Percentiles rank a stretch among this genome's conserved stretches.
These are phyloP conservation scores for Alternaria panax DNA, from an alignment of 2,329 filamentous ascomycete species.

Conservation along the genomic window DNA sequence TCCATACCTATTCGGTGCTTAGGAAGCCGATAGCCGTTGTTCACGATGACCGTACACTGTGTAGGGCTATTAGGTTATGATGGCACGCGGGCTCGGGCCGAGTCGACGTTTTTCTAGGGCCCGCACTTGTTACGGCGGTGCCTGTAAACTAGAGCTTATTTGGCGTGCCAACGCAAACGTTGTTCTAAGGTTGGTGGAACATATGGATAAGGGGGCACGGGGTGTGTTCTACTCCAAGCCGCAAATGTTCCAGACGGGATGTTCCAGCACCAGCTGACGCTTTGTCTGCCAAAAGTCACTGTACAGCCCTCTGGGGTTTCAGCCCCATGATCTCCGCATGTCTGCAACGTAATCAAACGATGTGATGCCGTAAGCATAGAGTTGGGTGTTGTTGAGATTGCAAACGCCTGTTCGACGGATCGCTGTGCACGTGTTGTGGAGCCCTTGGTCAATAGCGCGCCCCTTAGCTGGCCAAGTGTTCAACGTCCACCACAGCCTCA, in stretches of 20 bases:
- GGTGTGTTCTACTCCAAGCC: not conserved
- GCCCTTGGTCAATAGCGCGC: not conserved
- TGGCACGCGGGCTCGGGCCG: not conserved
- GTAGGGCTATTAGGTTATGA: not conserved
- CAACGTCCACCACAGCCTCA: not conserved
- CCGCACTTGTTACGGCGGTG: not conserved
- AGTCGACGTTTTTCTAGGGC: not conserved
- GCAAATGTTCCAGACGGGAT: not conserved
- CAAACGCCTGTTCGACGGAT: conserved; percentile 10
- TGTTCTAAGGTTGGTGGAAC: not conserved
- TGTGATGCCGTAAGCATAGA: not conserved
- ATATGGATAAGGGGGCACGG: not conserved
- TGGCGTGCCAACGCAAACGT: not conserved
- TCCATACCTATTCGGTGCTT: not conserved
- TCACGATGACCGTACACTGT: not conserved
- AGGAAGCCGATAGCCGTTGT: not conserved
- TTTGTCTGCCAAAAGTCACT: not conserved
- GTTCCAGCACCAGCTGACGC: not conserved
- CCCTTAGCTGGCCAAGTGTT: not conserved
- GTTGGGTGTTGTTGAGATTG: not conserved
- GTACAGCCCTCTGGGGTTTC: not conserved
- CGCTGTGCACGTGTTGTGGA: not conserved
- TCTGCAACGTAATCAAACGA: not conserved
- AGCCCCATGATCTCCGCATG: not conserved
- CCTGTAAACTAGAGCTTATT: not conserved